Evolutionary conservation across 768 basidiomycete species (phyloP).

Genomic region (Kwoniella mangroviensis): DNA sequence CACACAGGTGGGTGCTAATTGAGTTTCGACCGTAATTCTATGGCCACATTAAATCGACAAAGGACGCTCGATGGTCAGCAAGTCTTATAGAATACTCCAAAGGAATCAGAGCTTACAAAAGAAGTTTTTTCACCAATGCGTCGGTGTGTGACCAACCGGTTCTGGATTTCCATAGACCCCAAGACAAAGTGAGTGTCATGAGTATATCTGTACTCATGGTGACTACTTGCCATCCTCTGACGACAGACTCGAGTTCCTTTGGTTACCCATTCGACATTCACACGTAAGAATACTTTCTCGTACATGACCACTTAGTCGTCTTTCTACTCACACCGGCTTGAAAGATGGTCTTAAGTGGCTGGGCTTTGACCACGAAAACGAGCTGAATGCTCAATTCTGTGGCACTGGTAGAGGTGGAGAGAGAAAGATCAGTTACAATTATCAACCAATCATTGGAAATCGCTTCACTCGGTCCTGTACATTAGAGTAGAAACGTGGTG

Average conservation of each 20-base stretch:
- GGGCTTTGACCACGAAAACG: not conserved
- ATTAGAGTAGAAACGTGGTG: not conserved
- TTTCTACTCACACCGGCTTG: not conserved
- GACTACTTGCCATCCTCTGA: slow-evolving; percentile 11
- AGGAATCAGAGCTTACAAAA: slow-evolving; percentile 7
- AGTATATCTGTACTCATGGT: slow-evolving; percentile 31
- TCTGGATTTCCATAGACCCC: slow-evolving; percentile 33
- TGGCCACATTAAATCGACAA: not conserved
- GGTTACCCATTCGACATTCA: too few relatives aligned
- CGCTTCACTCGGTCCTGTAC: not conserved
- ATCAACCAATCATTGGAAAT: not conserved
- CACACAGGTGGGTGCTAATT: slow-evolving; percentile 13
- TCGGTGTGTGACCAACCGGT: slow-evolving; percentile 48
- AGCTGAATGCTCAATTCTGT: not conserved
- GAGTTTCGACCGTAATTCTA: slow-evolving; percentile 20
- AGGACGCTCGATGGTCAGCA: not conserved
- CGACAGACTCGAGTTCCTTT: not conserved
- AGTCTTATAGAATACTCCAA: not conserved
- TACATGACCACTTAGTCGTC: not conserved
- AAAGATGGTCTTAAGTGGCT: not conserved
- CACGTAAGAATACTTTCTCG: not conserved
- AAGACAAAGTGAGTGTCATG: slow-evolving; percentile 38
- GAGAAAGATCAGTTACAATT: not conserved
- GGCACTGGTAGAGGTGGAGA: not conserved
- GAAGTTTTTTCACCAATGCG: slow-evolving; percentile 14